Conservation (phyloP, 148 eudicot genomes). For the Fagopyrum esculentum region DNA sequence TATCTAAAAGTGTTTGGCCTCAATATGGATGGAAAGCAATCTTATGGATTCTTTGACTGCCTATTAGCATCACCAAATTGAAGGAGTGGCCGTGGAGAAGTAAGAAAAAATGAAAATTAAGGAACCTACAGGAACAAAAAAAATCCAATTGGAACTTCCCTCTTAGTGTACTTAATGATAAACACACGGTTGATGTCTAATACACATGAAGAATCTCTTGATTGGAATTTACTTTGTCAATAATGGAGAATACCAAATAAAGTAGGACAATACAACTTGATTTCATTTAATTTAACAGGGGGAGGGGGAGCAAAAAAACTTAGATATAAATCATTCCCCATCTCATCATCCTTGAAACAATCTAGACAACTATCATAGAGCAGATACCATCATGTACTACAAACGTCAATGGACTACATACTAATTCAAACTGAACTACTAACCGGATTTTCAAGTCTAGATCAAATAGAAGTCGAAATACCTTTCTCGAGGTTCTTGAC, state of each 20-base stretch:
- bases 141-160: too few relatives aligned
- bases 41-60: too few relatives aligned
- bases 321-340: background rate
- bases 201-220: too few relatives aligned
- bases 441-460: background rate
- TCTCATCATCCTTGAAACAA: background rate
- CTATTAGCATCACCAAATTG: too few relatives aligned
- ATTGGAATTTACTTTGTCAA: too few relatives aligned
- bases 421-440: background rate
- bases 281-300: background rate
- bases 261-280: background rate
- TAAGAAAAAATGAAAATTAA: too few relatives aligned
- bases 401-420: background rate
- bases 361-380: background rate
- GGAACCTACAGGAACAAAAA: too few relatives aligned
- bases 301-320: background rate
- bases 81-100: too few relatives aligned
- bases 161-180: too few relatives aligned
- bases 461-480: background rate
- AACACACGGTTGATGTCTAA: too few relatives aligned
- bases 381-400: background rate
- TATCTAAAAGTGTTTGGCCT: too few relatives aligned
- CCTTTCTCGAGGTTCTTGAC: slow-evolving; percentile 96
- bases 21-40: too few relatives aligned
- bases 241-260: background rate